These are phyloP conservation scores for Eucalyptus leucophloia DNA, from an alignment of 345 rosid species.

Conservation along the genomic window DNA sequence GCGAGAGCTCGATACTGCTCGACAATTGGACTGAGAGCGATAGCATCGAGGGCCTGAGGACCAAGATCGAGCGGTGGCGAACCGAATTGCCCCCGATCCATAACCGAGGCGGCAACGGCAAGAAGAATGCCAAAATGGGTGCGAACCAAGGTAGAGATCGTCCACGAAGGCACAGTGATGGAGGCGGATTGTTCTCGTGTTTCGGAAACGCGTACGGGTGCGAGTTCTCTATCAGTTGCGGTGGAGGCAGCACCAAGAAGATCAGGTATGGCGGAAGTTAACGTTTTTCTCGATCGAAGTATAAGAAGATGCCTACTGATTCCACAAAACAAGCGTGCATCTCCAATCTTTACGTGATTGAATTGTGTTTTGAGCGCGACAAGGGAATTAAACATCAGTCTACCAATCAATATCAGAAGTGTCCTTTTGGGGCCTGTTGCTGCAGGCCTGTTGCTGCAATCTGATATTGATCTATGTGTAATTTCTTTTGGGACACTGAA, in stretches of 20 bases:
- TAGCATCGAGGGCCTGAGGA: slow-evolving; percentile 31
- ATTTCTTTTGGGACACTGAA: not conserved
- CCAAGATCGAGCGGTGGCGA: slow-evolving; percentile 68
- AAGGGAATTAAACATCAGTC: not conserved
- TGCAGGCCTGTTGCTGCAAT: not conserved
- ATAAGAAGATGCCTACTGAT: not conserved
- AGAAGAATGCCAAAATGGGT: not conserved
- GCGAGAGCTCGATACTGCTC: slow-evolving; percentile 26
- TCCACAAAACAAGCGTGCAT: not conserved
- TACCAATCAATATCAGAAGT: not conserved
- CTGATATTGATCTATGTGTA: not conserved
- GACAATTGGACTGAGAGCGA: slow-evolving; percentile 46
- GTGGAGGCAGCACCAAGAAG: slow-evolving; percentile 30
- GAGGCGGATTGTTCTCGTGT: slow-evolving; percentile 55
- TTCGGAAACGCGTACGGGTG: slow-evolving; percentile 68
- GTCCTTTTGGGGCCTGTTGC: not conserved
- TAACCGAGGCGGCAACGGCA: not conserved
- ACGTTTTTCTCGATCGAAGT: not conserved
- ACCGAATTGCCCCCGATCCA: slow-evolving; percentile 28
- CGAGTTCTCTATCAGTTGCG: slow-evolving; percentile 82
- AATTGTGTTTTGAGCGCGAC: not conserved
- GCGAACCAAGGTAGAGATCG: not conserved
- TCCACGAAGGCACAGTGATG: slow-evolving; percentile 4
- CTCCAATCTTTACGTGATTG: not conserved
- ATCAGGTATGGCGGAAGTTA: not conserved